Percentiles rank a stretch among this genome's conserved stretches.
These are phyloP conservation scores for Gardenia jasminoides DNA, from an alignment of 257 asterid species.

Conservation along the genomic window DNA sequence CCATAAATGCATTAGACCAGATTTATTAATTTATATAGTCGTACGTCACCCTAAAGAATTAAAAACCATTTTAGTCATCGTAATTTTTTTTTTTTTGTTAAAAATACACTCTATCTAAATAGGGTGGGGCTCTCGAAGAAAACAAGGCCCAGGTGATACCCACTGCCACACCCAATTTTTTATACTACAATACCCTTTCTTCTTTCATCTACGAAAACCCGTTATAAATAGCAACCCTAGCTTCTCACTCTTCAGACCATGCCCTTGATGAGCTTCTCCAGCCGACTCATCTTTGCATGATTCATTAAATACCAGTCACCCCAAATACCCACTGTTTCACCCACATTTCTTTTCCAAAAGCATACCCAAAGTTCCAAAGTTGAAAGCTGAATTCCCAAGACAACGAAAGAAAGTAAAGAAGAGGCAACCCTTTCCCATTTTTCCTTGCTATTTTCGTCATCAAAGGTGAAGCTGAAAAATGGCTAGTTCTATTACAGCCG, in stretches of 20 bases:
- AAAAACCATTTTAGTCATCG: neutral
- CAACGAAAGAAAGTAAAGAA: neutral
- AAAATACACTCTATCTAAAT: conserved; percentile 2
- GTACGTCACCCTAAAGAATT: neutral
- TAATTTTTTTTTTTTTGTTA: no score
- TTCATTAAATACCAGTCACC: conserved; percentile 1
- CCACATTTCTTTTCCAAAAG: neutral
- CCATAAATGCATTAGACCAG: conserved; percentile 6
- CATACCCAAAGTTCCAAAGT: neutral
- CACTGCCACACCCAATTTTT: conserved; percentile 37
- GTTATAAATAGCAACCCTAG: conserved; percentile 47
- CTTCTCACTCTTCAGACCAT: conserved; percentile 4
- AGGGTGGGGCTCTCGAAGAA: conserved; percentile 42
- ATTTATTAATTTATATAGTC: neutral
- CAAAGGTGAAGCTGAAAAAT: neutral
- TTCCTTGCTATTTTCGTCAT: neutral
- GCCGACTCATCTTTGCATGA: conserved; percentile 22
- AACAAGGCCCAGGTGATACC: conserved; percentile 43
- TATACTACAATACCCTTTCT: neutral
- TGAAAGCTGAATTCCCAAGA: neutral
- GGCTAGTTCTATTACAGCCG: conserved; percentile 5
- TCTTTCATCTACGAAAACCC: conserved; percentile 1
- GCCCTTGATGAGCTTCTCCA: neutral
- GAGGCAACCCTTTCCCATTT: neutral
- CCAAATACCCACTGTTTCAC: neutral